Evolutionary conservation across 352 stramenopile genomes (phyloP).

Genomic region (Phytophthora pluvialis): DNA sequence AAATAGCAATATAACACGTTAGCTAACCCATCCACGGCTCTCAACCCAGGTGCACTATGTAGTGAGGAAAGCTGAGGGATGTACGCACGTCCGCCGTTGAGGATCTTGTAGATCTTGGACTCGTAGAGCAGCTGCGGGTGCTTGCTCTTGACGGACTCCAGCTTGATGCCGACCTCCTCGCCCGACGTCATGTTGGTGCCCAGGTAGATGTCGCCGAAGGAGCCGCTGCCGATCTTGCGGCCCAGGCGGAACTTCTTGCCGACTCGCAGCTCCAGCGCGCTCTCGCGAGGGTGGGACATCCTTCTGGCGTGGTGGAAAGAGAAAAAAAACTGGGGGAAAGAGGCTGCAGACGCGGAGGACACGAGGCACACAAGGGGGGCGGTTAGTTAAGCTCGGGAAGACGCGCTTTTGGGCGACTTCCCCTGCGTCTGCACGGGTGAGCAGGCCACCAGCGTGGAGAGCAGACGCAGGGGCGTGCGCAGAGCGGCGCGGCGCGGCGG

Average conservation of each 20-base stretch:
- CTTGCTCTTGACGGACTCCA: conserved; percentile 97
- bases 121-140: conserved; percentile 99
- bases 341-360: conserved; percentile 14
- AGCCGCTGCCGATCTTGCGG: conserved; percentile 99
- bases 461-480: conserved; percentile 16
- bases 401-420: conserved; percentile 2
- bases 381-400: conserved; percentile 18
- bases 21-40: background rate
- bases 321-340: conserved; percentile 23
- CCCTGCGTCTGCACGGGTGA: conserved; percentile 1
- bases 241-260: conserved; percentile 99
- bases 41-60: background rate
- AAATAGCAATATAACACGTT: conserved; percentile 25
- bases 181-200: conserved; percentile 99
- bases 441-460: background rate
- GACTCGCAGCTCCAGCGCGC: conserved; percentile 96
- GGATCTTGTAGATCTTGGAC: conserved; percentile 99
- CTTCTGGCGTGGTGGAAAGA: conserved; percentile 25
- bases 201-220: conserved; percentile 99
- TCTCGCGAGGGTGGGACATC: conserved; percentile 76
- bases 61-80: background rate
- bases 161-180: conserved; percentile 99
- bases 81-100: conserved; percentile 97
- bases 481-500: background rate
- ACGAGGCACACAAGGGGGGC: background rate